phyloP scores from a whole-genome alignment of 768 basidiomycete species.

The Boletus vermiculosoides region DNA sequence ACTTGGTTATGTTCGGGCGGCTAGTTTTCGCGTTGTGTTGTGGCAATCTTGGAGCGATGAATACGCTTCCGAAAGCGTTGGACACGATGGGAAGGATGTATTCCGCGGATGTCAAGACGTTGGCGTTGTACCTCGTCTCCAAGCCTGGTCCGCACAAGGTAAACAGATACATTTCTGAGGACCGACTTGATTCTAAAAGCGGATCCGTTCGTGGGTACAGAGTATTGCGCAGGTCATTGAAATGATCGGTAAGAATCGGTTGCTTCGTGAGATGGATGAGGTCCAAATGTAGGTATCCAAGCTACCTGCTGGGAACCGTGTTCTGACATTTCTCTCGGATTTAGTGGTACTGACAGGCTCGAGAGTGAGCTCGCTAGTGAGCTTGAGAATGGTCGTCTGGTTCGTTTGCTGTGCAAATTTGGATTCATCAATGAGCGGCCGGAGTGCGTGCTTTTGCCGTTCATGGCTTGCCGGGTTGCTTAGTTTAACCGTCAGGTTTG shows the following conservation, averaged over 20 bases:
- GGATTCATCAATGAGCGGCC: conserved; percentile 99
- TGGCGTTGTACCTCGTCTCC: conserved; percentile 72
- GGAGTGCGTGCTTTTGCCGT: conserved; percentile 60
- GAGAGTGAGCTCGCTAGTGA: conserved; percentile 85
- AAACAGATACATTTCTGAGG: conserved; percentile 1
- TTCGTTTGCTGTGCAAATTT: conserved; percentile 88
- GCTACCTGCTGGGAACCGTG: neutral
- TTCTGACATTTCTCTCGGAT: neutral
- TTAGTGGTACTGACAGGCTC: conserved; percentile 74
- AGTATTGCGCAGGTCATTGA: conserved; percentile 78
- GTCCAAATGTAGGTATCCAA: conserved; percentile 60
- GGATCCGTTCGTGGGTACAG: conserved; percentile 34
- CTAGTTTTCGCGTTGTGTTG: conserved; percentile 80
- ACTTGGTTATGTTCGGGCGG: conserved; percentile 81
- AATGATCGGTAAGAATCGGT: conserved; percentile 66
- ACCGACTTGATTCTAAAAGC: neutral
- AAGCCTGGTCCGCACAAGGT: conserved; percentile 71
- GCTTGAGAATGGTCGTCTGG: conserved; percentile 90
- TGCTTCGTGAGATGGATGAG: conserved; percentile 77
- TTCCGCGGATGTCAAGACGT: conserved; percentile 77
- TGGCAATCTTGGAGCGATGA: conserved; percentile 57
- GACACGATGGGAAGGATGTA: conserved; percentile 75
- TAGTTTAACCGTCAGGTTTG: conserved; percentile 60
- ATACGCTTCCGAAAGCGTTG: conserved; percentile 64
- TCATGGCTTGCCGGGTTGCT: neutral